Evolutionary conservation across 1,139 yeast species (phyloP), one percentile per base, ranked within the genome.

Genomic region (Suhomyces terraborum): DNA sequence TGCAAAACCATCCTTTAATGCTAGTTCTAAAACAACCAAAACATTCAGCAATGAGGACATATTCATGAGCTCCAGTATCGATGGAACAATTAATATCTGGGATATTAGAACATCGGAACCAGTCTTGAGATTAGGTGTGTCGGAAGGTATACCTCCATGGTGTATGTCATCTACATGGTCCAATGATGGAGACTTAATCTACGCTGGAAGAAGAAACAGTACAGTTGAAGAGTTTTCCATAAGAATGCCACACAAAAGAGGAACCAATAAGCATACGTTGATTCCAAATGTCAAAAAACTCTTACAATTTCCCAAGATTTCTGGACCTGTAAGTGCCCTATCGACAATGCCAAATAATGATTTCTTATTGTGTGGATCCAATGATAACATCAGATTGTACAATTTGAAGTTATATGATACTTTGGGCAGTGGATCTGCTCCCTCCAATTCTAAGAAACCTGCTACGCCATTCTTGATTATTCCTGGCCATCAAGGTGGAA

Each of bases 141-240:
- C 88, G 0, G 69, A 75, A 6, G 80, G 80, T 1, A 77, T 82
- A 0, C 96, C 98, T 1, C 98, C 98, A 0, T 93, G 98, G 98
- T 85, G 96, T 62, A 83, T 86, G 77, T 78, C 88, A n/a, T 82
- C 96, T 0, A 79, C 88, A 39, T 94, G 98, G 98, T 84, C 96
- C 5, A 72, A 74, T 41, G 83, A 84, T 54, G 98, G 98, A 7
- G 83, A 87, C 45, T 73, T 69, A 35, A 75, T 91, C 10, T 93
- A 75, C 55, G 89, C 83, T 3, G 98, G 98, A 1, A 76, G 98
- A 49, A 77, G 98, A 59, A 93, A 91, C 59, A 84, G 94, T 34
- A 75, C 84, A 0, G 89, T 91, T 4, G 98, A 93, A 52, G 96
- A 88, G 59, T 83, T 82, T 47, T 88, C 89, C 33, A 56, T 93